Percentiles rank a stretch among this genome's conserved stretches.
These are phyloP conservation scores for Solanum ossicruentum DNA, from an alignment of 257 asterid species.

Conservation along the genomic window DNA sequence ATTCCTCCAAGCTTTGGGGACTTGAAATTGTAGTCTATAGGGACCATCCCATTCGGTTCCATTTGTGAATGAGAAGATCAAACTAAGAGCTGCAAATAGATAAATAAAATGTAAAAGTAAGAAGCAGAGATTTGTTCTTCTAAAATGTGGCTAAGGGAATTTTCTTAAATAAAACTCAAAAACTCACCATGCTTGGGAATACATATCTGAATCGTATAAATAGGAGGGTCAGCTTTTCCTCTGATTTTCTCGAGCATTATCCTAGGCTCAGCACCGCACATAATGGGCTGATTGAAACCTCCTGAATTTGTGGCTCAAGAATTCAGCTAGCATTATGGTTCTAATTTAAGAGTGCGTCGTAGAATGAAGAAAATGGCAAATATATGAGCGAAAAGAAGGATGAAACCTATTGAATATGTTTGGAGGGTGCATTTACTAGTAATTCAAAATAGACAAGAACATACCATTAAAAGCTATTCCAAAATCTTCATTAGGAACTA, in stretches of 20 bases:
- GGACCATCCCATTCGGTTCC: constrained; percentile 90
- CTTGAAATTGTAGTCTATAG: constrained; percentile 66
- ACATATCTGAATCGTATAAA: constrained; percentile 76
- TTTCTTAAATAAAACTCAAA: background rate
- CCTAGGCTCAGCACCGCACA: constrained; percentile 94
- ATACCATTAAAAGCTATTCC: constrained; percentile 80
- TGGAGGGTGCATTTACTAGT: background rate
- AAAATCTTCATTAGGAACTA: constrained; percentile 47
- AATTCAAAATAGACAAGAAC: background rate
- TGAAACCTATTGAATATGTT: background rate
- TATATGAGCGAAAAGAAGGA: background rate
- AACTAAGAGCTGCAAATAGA: constrained; percentile 49
- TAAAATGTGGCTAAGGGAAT: background rate
- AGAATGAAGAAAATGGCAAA: background rate
- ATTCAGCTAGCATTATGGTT: background rate
- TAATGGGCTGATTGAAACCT: constrained; percentile 91
- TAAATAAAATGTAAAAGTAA: background rate
- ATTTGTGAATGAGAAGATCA: constrained; percentile 84
- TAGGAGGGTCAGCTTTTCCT: constrained; percentile 71
- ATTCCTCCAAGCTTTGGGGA: constrained; percentile 62
- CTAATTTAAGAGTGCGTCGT: background rate
- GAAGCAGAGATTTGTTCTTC: background rate
- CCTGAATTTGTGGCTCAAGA: constrained; percentile 22
- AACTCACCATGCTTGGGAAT: constrained; percentile 69
- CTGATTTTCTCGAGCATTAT: constrained; percentile 62